Conservation (phyloP, 768 basidiomycete genomes). For the Boletus fagicola region DNA sequence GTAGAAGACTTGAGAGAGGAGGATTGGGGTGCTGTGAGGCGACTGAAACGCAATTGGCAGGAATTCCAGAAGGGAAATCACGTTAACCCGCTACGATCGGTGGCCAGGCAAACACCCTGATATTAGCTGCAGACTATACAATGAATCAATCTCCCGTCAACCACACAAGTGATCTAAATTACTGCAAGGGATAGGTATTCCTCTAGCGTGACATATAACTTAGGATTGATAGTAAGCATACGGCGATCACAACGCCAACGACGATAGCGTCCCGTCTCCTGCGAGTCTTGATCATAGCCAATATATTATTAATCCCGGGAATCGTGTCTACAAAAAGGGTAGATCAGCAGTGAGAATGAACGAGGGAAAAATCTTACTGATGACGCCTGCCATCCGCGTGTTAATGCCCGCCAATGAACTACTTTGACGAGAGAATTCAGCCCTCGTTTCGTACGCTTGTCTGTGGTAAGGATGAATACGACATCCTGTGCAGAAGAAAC, state of each 20-base stretch:
- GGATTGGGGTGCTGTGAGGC: constrained; percentile 63
- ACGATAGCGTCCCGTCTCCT: constrained; percentile 88
- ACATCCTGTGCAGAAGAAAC: background rate
- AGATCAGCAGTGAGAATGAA: background rate
- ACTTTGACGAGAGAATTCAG: constrained; percentile 86
- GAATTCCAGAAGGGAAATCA: constrained; percentile 55
- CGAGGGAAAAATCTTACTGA: constrained; percentile 51
- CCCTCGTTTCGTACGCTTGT: constrained; percentile 95
- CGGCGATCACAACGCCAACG: constrained; percentile 83
- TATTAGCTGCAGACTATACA: background rate
- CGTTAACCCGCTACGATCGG: background rate
- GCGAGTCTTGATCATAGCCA: constrained; percentile 90
- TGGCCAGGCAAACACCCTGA: background rate
- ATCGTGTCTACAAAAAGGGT: constrained; percentile 57
- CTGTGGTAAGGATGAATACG: constrained; percentile 38
- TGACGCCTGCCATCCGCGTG: constrained; percentile 75
- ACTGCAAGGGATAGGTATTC: constrained; percentile 1
- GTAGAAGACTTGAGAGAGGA: constrained; percentile 33
- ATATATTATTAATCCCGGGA: constrained; percentile 90
- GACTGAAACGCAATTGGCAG: constrained; percentile 71
- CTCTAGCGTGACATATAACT: constrained; percentile 43
- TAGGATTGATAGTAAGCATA: constrained; percentile 66
- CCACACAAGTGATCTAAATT: background rate
- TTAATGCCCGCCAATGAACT: constrained; percentile 74
- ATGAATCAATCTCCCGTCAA: background rate